Evolutionary conservation across 192 early-diverging fungal genomes (phyloP), one percentile per base, ranked within the genome.

Genomic region (Entomortierella lignicola): DNA sequence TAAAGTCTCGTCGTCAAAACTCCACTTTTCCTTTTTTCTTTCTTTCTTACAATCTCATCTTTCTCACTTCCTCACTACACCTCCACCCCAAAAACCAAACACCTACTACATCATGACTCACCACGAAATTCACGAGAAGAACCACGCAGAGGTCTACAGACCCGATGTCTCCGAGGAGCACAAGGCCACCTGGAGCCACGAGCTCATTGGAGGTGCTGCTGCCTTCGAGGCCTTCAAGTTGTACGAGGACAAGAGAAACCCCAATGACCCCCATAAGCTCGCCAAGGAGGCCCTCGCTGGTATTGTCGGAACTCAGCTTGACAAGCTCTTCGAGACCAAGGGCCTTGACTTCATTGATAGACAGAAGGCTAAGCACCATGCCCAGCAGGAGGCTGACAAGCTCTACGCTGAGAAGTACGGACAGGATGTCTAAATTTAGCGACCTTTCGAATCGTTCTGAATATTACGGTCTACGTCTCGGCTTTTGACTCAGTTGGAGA

Each of bases 181-280:
- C 52, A 30, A 71, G 43, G 56, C 77, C 55, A 37, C 51, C 26
- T 80, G 60, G 69, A 62, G 55, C 34, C 81, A 82, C 59, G 74
- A 82, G 39, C 52, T 72, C 13, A 23, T 87, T 37, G 81, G 69
- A 37, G 84, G 75, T 52, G 86, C 84, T 34, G 84, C 84, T 26
- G 84, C 68, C 30, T 87, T 84, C 68, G 82, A 82, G 60, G 86
- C 84, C 27, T 67, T 82, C 66, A 81, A 72, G 41, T 29, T 69
- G 3, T 85, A 77, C 65, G 85, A 80, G 55, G n/a, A n/a, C n/a
- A 56, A 80, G 51, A 29, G 64, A 27, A 4, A 60, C 18, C 25
- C 4, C 17, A 62, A 68, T 44, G 41, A 60, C 42, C 42, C 42
- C 5, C n/a, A 42, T 43, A 3, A 23, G 34, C 58, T 69, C 27